Evolutionary conservation across 331 rosid species (phyloP), one percentile per base, ranked within the genome.

Genomic region (Rhamnella rubrinervis): DNA sequence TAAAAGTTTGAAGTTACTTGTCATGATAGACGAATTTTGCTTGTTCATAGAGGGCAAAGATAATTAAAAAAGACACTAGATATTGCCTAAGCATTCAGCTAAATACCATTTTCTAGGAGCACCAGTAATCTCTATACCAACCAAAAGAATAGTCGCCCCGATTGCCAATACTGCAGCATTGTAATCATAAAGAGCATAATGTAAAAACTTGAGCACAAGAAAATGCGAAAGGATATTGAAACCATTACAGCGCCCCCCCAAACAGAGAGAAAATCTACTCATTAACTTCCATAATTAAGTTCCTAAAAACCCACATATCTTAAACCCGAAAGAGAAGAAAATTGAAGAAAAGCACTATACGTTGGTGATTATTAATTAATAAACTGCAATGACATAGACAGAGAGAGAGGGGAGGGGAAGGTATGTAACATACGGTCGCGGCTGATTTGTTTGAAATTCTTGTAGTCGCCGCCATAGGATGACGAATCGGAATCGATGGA

Each of bases 401-500:
- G 35, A 31, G 2, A 31, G 17, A 26, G 13, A 65, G 59, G 19
- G 55, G 18, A 19, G 15, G 14, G 39, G 31, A 25, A 50, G 76
- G 19, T 63, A 58, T 59, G 55, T 17, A 16, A 72, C 92, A 84
- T 62, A 91, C 97, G 90, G 35, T 88, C 96, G 31, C 96, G 98
- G 83, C 87, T 91, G 77, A 87, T 72, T 89, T 89, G 96, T 71
- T 82, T 84, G 83, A 93, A 87, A 67, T 55, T 84, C 80, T 83
- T 85, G 86, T 83, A 78, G 17, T 93, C 96, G 35, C 77, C 84
- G 71, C 86, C 95, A 63, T 69, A 60, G 55, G 92, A 92, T 2
- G 96, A 87, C 51, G 92, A 91, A 77, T 89, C 96, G 64, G 97
- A 85, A 75, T 85, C 93, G 21, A 85, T 40, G 19, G 96, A 85